A percentile compares a stretch with the other conserved stretches of the same genome.
Evolutionary conservation across 2,329 filamentous ascomycete species (phyloP).

Genomic region (Diaporthe longicolla): DNA sequence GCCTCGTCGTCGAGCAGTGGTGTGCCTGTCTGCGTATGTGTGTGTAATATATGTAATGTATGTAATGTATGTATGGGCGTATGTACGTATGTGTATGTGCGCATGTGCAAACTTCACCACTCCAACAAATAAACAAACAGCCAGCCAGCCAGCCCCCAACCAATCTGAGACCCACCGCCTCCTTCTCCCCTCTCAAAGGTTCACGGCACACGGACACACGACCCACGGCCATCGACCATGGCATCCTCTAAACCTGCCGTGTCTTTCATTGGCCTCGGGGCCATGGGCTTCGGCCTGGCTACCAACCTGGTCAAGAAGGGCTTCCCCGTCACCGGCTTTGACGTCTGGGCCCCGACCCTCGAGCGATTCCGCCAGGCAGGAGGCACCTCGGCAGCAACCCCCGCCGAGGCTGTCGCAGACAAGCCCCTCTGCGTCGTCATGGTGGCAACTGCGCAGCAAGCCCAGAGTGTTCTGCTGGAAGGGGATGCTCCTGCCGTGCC

Average conservation of each 20-base stretch:
- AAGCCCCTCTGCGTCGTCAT: slow-evolving; percentile 78
- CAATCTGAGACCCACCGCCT: background rate
- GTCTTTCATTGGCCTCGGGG: slow-evolving; percentile 81
- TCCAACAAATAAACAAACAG: background rate
- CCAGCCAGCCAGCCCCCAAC: background rate
- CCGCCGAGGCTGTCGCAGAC: slow-evolving; percentile 71
- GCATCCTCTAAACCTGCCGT: slow-evolving; percentile 57
- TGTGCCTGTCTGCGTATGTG: background rate
- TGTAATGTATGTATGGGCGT: too few relatives aligned
- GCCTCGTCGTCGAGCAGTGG: background rate
- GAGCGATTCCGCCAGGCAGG: slow-evolving; percentile 75
- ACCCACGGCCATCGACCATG: slow-evolving; percentile 35
- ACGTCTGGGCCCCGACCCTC: slow-evolving; percentile 77
- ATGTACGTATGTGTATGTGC: too few relatives aligned
- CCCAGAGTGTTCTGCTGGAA: slow-evolving; percentile 75
- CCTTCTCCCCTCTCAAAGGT: background rate
- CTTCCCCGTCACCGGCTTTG: slow-evolving; percentile 78
- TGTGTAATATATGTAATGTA: too few relatives aligned
- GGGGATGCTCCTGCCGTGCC: slow-evolving; percentile 63
- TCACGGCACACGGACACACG: background rate
- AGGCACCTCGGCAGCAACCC: slow-evolving; percentile 70
- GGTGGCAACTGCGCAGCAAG: slow-evolving; percentile 81
- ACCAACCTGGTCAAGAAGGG: slow-evolving; percentile 78
- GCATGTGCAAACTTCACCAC: background rate
- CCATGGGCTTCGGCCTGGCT: slow-evolving; percentile 88